Evolutionary conservation across 805 yeast genomes (phyloP).

Genomic region (Lipomyces anomalus): DNA sequence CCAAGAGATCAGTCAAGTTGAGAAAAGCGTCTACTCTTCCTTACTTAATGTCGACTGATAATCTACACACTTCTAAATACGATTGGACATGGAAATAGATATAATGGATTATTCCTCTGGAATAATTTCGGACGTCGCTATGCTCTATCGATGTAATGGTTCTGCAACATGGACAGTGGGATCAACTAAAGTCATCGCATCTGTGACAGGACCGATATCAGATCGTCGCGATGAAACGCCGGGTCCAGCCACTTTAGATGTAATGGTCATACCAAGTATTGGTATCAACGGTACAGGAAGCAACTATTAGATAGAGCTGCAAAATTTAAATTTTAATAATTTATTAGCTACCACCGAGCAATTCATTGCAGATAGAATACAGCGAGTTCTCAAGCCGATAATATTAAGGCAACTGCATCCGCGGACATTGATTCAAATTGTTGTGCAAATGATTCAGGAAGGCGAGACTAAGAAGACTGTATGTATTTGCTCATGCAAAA

Average conservation of each 20-base stretch:
- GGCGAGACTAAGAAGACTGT: slow-evolving; percentile 38
- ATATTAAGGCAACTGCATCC: slow-evolving; percentile 66
- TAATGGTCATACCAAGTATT: slow-evolving; percentile 67
- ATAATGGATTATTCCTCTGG: no score
- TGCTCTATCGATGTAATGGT: slow-evolving; percentile 16
- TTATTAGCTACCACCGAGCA: slow-evolving; percentile 58
- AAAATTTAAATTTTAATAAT: neutral
- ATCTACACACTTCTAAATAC: no score
- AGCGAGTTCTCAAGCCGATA: slow-evolving; percentile 53
- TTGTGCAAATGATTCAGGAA: slow-evolving; percentile 55
- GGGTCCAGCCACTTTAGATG: slow-evolving; percentile 66
- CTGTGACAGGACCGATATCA: slow-evolving; percentile 90
- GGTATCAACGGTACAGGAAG: slow-evolving; percentile 52
- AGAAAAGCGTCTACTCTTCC: no score
- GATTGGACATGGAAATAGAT: no score
- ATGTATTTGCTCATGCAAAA: slow-evolving; percentile 1
- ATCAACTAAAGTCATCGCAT: slow-evolving; percentile 45
- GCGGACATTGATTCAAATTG: slow-evolving; percentile 67
- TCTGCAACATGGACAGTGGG: slow-evolving; percentile 21
- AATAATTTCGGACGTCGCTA: neutral
- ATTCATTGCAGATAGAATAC: slow-evolving; percentile 63
- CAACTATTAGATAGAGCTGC: neutral
- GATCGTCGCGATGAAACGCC: slow-evolving; percentile 80
- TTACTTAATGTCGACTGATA: no score
- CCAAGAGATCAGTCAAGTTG: no score